A percentile compares a stretch with the other conserved stretches of the same genome.
Evolutionary conservation across 495 filamentous ascomycete genomes (phyloP).

Genomic region (Talaromyces thailandensis): DNA sequence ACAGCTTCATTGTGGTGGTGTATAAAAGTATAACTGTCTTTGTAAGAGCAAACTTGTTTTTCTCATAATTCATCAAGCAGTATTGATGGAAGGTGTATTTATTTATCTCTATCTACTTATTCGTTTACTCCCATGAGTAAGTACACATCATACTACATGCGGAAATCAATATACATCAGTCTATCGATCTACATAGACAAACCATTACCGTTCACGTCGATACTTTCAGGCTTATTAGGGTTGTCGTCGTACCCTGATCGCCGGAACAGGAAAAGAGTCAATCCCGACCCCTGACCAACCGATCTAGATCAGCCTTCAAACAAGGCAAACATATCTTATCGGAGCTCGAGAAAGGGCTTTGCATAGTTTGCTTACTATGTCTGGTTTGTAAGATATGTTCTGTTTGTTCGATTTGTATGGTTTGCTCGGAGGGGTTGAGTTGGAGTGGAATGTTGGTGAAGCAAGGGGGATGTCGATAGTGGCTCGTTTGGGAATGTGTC

Average conservation of each 20-base stretch:
- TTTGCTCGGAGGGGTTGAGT: neutral
- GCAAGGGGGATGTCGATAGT: neutral
- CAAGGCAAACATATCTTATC: neutral
- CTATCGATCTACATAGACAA: neutral
- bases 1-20: neutral
- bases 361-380: neutral
- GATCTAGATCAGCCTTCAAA: neutral
- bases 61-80: neutral
- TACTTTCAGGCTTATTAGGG: neutral
- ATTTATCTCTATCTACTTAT: neutral
- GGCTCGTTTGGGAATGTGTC: neutral
- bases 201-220: constrained; percentile 1
- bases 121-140: neutral
- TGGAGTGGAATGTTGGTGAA: neutral
- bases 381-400: neutral
- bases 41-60: neutral
- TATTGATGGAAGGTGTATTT: neutral
- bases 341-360: neutral
- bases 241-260: neutral
- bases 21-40: neutral
- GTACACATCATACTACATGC: neutral
- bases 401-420: neutral
- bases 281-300: neutral
- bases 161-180: neutral
- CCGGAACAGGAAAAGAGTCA: neutral